Evolutionary conservation across 139 green algal genomes (phyloP).

Genomic region (Ettlia oleoabundans): DNA sequence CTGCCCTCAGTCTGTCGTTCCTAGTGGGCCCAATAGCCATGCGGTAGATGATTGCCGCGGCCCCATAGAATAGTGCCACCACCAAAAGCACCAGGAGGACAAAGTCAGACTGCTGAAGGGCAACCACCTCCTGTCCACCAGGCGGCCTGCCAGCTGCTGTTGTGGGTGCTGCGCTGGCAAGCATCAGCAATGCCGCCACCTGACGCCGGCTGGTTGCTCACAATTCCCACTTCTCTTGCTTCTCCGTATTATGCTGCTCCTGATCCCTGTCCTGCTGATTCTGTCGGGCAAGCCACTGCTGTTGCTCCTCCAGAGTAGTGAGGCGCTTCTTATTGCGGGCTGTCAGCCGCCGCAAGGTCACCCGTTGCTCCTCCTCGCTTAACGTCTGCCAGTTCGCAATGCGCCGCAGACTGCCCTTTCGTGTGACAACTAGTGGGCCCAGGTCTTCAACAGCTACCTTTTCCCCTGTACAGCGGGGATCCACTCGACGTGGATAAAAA

Average conservation of each 20-base stretch:
- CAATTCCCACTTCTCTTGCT: neutral
- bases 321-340: constrained; percentile 3
- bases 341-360: neutral
- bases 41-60: neutral
- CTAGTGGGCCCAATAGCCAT: neutral
- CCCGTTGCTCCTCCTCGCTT: neutral
- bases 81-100: constrained; percentile 30
- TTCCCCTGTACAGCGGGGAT: neutral
- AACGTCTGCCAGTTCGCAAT: constrained; percentile 7
- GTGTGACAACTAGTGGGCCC: neutral
- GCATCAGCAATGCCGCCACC: no score
- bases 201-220: no score
- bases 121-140: constrained; percentile 18
- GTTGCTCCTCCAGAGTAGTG: constrained; percentile 9
- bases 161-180: neutral
- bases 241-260: neutral
- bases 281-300: no score
- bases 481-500: no score
- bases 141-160: neutral
- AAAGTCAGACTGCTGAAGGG: constrained; percentile 23
- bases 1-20: neutral
- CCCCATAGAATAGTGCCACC: constrained; percentile 18
- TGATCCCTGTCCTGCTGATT: neutral
- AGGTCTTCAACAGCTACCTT: constrained; percentile 20
- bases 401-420: neutral